Base-by-base conservation (phyloP, 2,329 filamentous ascomycete genomes). In the Dothiorella sarmentorum region DNA sequence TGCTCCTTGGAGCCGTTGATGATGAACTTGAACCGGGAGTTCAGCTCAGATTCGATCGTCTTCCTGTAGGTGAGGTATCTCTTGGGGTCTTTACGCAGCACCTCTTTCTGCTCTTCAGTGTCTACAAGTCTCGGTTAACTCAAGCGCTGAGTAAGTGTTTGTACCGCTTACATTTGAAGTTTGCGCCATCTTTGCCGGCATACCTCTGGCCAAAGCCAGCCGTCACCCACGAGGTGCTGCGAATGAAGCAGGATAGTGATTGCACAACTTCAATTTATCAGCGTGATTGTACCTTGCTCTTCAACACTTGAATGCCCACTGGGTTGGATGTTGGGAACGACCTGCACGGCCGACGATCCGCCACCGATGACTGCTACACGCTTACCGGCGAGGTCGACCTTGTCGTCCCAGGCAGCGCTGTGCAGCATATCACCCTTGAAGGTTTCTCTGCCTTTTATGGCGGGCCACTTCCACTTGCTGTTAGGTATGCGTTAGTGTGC, bases 181-280 rank as follows among this genome's bases (percentile, higher is more conserved):
- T 33, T 7, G 44, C 26, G 15, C 78, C 77, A 29, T 77, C 72
- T 59, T 73, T 74, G 7, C 73, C 76, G 4, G 80, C 77, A 70
- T 76, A 78, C 4, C 71, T 72, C 47, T 78, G 76, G 13, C 75
- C 71, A 63, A 71, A 69, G 2, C 71, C 67, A 1, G 79, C 78
- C 3, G 77, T 76, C 2, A 82, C 74, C 80, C 80, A 82, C 0
- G 78, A 76, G 1, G 77, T 76, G 15, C 78, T 75, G 10, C 80
- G 75, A 49, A 82, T 78, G 61, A 81, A 82, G 11, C 76, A 79
- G 2, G 73, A 77, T 5, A 80, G 71, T 15, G 29, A 35, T 2
- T 22, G 4, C 3, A 47, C 55, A 17, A 35, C 40, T 58, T 24
- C 7, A 2, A 20, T 7, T 15, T 2, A 4, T 31, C 7, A 33